Evolutionary conservation across 805 yeast genomes (phyloP), one percentile per base, ranked within the genome.

Genomic region (Metahyphopichia silvanorum): DNA sequence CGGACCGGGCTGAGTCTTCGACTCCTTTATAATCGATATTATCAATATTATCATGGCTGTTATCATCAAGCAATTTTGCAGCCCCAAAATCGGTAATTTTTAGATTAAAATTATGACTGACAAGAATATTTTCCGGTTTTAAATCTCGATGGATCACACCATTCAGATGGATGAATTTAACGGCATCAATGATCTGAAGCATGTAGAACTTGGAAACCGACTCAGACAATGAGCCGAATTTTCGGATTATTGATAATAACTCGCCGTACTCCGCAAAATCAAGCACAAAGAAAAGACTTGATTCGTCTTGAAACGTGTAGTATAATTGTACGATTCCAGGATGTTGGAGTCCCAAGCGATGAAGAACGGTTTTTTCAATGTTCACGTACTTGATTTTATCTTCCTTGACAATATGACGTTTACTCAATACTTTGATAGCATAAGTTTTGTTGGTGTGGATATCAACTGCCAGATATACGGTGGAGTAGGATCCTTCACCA

Each of bases 61-160:
- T 43, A 12, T 53, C 54, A 24, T 74, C 76, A 11, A 86, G 61
- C 4, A 86, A 65, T 54, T 86, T 87, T 1, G 98, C 98, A n/a
- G 98, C 95, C 8, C 98, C 98, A 58, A 93, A 93, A 60, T 93
- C 98, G 2, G 98, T 93, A 35, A 93, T 81, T 74, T 89, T 87
- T 38, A 93, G 63, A 48, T 86, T 81, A 76, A 89, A 86, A 35
- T 86, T 93, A 39, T 78, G 78, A 50, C 85, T 91, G 29, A 93
- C 74, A 44, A 91, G 57, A 30, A 91, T 84, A 53, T 91, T 91
- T 49, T 91, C 98, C 0, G 98, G 98, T 57, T 91, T 91, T 49
- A 93, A 64, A 60, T 93, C 98, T 40, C 98, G 71, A 55, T 91
- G 98, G 13, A 93, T 84, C 8, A 91, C 86, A 1, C 96, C 96